A percentile compares a stretch with the other conserved stretches of the same genome.
Conservation (phyloP, 352 stramenopile genomes). For the Phytopythium sindhum region DNA sequence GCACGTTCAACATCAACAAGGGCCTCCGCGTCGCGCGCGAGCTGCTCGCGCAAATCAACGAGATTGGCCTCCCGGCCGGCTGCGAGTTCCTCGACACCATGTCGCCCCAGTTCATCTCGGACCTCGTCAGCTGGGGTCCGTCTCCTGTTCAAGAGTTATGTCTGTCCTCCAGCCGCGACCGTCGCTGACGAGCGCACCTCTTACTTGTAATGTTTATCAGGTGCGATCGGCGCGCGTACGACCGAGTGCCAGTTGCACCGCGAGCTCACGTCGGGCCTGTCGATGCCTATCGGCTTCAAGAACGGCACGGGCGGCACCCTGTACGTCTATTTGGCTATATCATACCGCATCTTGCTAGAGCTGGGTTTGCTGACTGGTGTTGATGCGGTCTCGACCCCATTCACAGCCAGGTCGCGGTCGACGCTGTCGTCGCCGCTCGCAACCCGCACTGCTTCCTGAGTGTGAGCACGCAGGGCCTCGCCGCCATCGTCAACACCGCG, state of each 20-base stretch:
- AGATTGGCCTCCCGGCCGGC: constrained; percentile 76
- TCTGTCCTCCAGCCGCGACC: background rate
- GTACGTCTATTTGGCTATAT: constrained; percentile 13
- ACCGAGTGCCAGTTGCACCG: constrained; percentile 89
- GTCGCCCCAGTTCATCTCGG: constrained; percentile 88
- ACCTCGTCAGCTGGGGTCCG: constrained; percentile 84
- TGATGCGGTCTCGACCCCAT: background rate
- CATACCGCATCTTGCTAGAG: background rate
- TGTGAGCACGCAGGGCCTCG: constrained; percentile 83
- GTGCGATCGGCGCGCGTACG: constrained; percentile 85
- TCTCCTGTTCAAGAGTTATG: no score
- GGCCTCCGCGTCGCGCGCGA: constrained; percentile 78
- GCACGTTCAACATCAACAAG: constrained; percentile 92
- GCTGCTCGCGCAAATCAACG: constrained; percentile 83
- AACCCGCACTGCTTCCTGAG: constrained; percentile 89
- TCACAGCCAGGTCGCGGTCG: constrained; percentile 72
- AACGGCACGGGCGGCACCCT: constrained; percentile 86
- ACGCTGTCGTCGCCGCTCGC: constrained; percentile 75
- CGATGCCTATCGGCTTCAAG: constrained; percentile 91
- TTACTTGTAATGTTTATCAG: background rate
- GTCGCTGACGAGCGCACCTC: background rate
- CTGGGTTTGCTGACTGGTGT: background rate
- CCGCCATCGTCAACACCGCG: constrained; percentile 84
- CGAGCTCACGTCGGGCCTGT: constrained; percentile 86
- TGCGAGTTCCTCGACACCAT: constrained; percentile 91